Evolutionary conservation across 169 alveolate species (phyloP).

Genomic region (Cyclospora cayetanensis): DNA sequence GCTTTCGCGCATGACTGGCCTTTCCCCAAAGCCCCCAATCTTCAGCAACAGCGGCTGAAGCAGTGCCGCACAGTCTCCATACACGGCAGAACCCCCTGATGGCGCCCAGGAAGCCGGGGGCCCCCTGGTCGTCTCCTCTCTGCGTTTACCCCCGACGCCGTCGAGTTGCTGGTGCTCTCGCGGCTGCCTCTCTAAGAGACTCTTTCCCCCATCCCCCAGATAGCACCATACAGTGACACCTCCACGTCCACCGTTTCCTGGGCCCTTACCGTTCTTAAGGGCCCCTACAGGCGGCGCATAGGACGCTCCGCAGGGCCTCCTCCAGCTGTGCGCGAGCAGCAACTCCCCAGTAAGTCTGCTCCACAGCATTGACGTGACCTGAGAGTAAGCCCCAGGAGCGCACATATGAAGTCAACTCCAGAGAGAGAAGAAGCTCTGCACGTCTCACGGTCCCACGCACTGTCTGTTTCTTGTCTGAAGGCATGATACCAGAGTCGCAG

Average conservation of each 20-base stretch:
- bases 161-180: constrained; percentile 24
- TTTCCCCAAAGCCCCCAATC: constrained; percentile 39
- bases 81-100: background rate
- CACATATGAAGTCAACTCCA: too few species aligned
- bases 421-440: too few species aligned
- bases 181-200: background rate
- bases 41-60: constrained; percentile 24
- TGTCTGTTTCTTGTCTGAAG: background rate
- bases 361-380: constrained; percentile 66
- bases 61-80: background rate
- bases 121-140: background rate
- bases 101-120: background rate
- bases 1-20: constrained; percentile 7
- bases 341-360: constrained; percentile 52
- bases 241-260: background rate
- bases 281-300: background rate
- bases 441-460: too few species aligned
- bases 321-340: constrained; percentile 61
- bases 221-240: constrained; percentile 40
- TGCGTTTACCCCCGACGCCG: too few species aligned
- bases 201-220: background rate
- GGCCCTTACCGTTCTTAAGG: background rate
- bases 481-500: background rate
- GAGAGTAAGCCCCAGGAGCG: background rate
- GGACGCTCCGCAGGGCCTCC: constrained; percentile 49